A percentile compares a stretch with the other conserved stretches of the same genome.
Evolutionary conservation across 2,329 filamentous ascomycete species (phyloP).

Genomic region (Cladophialophora psammophila): DNA sequence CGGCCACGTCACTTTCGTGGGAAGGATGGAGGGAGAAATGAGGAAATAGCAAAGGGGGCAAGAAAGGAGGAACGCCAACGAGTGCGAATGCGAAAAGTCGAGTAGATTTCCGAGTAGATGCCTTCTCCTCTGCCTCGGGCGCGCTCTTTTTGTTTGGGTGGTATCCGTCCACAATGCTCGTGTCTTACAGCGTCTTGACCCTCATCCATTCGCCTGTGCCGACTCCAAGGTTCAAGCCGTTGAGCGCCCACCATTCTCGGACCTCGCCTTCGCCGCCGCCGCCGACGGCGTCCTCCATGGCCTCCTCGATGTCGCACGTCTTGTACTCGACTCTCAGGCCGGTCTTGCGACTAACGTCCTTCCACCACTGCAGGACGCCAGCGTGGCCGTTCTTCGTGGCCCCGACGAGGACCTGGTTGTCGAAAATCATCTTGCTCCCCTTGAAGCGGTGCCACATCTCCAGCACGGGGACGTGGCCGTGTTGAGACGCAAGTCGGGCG

Average conservation of each 20-base stretch:
- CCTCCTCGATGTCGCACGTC: conserved; percentile 94
- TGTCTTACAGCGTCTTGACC: conserved; percentile 69
- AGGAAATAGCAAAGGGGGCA: too few species aligned
- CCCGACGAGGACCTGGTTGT: conserved; percentile 81
- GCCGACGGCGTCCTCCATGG: conserved; percentile 83
- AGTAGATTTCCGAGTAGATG: too few species aligned
- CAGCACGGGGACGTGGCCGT: conserved; percentile 83
- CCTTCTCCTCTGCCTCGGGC: too few species aligned
- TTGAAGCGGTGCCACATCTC: conserved; percentile 81
- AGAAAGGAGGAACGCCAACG: too few species aligned
- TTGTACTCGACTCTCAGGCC: conserved; percentile 86
- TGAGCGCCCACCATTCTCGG: conserved; percentile 84
- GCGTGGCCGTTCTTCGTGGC: conserved; percentile 88
- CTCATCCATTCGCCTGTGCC: conserved; percentile 91
- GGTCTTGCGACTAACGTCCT: conserved; percentile 58
- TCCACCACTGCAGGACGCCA: conserved; percentile 89
- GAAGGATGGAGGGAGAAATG: too few species aligned
- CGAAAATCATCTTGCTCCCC: conserved; percentile 79
- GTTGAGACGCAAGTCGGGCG: conserved; percentile 81
- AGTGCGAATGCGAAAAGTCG: too few species aligned
- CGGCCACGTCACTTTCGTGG: too few species aligned
- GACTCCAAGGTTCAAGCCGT: conserved; percentile 80
- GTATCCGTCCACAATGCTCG: neutral
- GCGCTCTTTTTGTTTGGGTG: neutral
- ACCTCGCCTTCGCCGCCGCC: conserved; percentile 73